Base-by-base conservation (phyloP, 202 grass and related monocot genomes). In the Miscanthus sacchariflorus region DNA sequence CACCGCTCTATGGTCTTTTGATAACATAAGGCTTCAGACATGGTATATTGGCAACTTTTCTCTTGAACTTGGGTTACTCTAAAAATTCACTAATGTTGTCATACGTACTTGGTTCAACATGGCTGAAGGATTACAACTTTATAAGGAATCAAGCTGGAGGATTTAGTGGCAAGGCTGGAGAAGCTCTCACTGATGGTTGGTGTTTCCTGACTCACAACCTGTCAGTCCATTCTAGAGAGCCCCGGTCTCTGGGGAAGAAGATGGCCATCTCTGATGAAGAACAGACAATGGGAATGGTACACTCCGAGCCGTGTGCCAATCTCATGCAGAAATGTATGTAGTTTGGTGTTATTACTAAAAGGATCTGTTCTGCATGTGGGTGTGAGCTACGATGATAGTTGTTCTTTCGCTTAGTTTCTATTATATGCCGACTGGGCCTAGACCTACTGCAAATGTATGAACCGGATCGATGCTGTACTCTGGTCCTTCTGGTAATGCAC, bases 121-220 rank as follows among this genome's bases (percentile, higher is more conserved):
- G 28, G 12, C 68, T 49, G 12, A 65, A 80, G 27, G 28, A 80
- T 80, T 36, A 80, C 36, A 72, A 74, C 0, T 17, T 74, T 50
- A 30, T 3, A 75, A 49, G 3, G 11, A 30, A 76, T 36, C 24
- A 66, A 28, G 12, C 63, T 27, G 63, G 24, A 66, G 24, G 63
- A 66, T 25, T 0, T 5, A 27, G 24, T 66, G 63, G 11, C 23
- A 66, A 27, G 4, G 24, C 1, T 27, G 23, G 63, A 27, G 61
- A 65, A 65, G 24, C 12, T 27, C 23, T 66, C 11, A 0, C 63
- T 66, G 24, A 66, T 66, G 63, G 24, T 10, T 25, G 61, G 23
- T 27, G 23, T 27, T 24, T 27, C 63, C 9, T 66, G 63, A 66
- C 24, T 66, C 24, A 27, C 11, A 66, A 14, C 24, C 24, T 66